Evolutionary conservation across 345 rosid species (phyloP), one percentile per base, ranked within the genome.

Genomic region (Salix brachista): DNA sequence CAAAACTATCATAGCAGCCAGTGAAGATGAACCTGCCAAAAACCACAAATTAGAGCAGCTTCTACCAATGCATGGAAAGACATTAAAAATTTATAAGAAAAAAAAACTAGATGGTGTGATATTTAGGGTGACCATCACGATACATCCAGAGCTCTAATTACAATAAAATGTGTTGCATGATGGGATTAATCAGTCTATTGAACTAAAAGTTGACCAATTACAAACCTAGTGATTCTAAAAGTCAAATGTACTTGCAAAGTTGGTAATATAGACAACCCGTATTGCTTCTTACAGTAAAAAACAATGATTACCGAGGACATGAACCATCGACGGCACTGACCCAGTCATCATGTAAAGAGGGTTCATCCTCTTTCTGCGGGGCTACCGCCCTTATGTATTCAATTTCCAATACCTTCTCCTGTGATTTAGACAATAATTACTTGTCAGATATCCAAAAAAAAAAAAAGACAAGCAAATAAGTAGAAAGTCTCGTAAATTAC

Each of bases 261-360:
- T 34, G 37, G 6, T 34, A 34, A 34, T 34, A 34, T 34, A 34
- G 37, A 34, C 37, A 34, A 34, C 37, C 37, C 6, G 37, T 34
- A 34, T 5, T 34, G 6, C 37, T 34, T 34, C 37, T 34, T 34
- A 39, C 11, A 54, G n/a, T 60, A 60, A 46, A 58, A 67, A 28
- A 14, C 69, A 17, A 52, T 62, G 62, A 82, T 56, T 85, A 96
- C 98, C 88, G 79, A 71, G 91, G 81, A 83, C 81, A 85, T 73
- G 94, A 91, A 70, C 94, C 97, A 79, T 91, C 90, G 39, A 92
- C 93, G 6, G 98, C 94, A 81, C 96, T 93, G 71, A 96, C 99
- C 99, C 98, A 93, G 64, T 96, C 99, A 81, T 96, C 97, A 87
- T 96, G 98, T 37, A 88, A 87, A 32, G 89, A 92, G 62, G 91